Evolutionary conservation across 352 stramenopile species (phyloP).

Genomic region (Paralagenidium karlingii): DNA sequence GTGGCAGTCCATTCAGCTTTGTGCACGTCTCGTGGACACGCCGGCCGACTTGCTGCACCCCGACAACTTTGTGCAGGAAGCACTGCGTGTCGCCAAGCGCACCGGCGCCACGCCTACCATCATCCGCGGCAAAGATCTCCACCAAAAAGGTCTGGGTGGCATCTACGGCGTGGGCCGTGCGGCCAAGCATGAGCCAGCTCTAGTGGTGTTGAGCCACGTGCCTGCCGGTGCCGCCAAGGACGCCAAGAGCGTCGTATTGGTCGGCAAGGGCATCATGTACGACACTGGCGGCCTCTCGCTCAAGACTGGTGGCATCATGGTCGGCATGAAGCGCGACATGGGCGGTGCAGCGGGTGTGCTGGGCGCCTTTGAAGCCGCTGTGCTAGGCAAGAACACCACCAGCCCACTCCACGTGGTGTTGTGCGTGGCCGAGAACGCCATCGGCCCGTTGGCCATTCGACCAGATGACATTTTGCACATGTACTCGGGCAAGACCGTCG

Average conservation of each 20-base stretch:
- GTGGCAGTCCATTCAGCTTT: conserved; percentile 75
- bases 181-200: conserved; percentile 70
- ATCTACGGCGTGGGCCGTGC: conserved; percentile 90
- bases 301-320: conserved; percentile 84
- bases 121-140: conserved; percentile 87
- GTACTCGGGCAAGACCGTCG: conserved; percentile 93
- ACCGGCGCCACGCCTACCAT: conserved; percentile 54
- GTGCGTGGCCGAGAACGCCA: conserved; percentile 92
- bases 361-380: conserved; percentile 60
- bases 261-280: conserved; percentile 96
- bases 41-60: conserved; percentile 87
- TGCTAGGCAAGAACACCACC: conserved; percentile 81
- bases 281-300: conserved; percentile 93
- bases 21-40: conserved; percentile 79
- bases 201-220: conserved; percentile 86
- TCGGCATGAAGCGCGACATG: conserved; percentile 93
- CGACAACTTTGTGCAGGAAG: conserved; percentile 79
- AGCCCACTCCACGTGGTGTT: conserved; percentile 81
- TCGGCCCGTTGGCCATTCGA: conserved; percentile 77
- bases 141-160: conserved; percentile 82
- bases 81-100: conserved; percentile 33
- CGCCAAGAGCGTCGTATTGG: conserved; percentile 59
- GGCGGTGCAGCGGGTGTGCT: conserved; percentile 64
- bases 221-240: conserved; percentile 13
- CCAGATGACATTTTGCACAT: conserved; percentile 91